phyloP scores from a whole-genome alignment of 371 early-diverging fungal genomes.

The Mortierella sp. region DNA sequence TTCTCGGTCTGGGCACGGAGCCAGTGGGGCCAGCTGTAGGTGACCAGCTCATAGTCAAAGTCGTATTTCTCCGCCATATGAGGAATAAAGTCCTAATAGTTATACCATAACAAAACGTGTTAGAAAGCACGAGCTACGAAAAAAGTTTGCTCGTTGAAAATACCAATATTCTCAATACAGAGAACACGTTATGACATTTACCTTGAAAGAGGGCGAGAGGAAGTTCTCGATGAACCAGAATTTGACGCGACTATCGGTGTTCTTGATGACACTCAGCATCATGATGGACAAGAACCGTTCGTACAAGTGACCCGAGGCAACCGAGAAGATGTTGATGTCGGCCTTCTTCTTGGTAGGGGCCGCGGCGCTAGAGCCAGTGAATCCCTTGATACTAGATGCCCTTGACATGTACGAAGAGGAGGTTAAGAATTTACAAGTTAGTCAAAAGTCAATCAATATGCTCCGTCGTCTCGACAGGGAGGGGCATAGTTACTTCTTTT shows the following conservation, averaged over 20 bases:
- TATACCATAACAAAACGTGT: neutral
- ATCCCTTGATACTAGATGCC: constrained; percentile 36
- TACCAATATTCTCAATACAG: neutral
- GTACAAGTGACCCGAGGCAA: constrained; percentile 97
- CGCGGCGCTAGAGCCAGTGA: constrained; percentile 20
- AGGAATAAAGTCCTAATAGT: constrained; percentile 86
- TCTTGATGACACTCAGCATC: constrained; percentile 92
- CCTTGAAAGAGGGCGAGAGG: constrained; percentile 94
- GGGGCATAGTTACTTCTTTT: neutral
- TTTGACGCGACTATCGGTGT: constrained; percentile 90
- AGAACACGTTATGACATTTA: constrained; percentile 20
- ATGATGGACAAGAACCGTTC: constrained; percentile 97
- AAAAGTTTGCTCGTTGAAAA: neutral
- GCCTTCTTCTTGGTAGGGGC: constrained; percentile 60
- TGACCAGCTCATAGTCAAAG: constrained; percentile 94
- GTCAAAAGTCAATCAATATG: neutral
- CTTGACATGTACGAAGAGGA: neutral
- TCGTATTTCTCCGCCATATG: constrained; percentile 84
- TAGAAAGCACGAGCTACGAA: no score
- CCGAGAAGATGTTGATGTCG: constrained; percentile 94
- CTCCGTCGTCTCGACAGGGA: neutral
- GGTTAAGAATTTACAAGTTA: neutral
- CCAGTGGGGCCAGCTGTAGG: constrained; percentile 99
- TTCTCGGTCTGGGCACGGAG: constrained; percentile 92
- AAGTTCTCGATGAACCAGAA: constrained; percentile 99